A percentile compares a stretch with the other conserved stretches of the same genome.
These are phyloP conservation scores for Nothopassalora personata DNA, from an alignment of 2,329 filamentous ascomycete genomes.

Conservation along the genomic window DNA sequence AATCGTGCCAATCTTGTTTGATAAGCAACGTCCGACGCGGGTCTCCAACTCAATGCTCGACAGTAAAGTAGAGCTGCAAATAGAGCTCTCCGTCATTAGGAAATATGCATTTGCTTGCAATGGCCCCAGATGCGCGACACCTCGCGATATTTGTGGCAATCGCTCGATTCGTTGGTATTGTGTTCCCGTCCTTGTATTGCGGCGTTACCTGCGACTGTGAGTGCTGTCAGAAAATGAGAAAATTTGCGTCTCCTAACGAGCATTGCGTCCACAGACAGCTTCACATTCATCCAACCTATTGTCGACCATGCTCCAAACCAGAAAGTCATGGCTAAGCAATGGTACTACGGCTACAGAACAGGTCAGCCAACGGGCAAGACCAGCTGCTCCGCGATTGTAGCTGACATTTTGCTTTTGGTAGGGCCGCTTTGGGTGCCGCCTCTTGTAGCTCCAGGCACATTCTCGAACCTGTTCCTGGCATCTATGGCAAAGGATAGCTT, in stretches of 20 bases:
- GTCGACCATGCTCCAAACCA: slow-evolving; percentile 29
- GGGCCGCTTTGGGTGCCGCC: slow-evolving; percentile 35
- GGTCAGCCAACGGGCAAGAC: slow-evolving; percentile 9
- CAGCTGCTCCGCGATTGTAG: too few relatives aligned
- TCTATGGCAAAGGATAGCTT: background rate
- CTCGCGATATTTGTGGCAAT: background rate
- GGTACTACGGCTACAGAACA: slow-evolving; percentile 35
- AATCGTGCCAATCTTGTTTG: background rate
- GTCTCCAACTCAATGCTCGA: background rate
- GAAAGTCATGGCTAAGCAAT: slow-evolving; percentile 36
- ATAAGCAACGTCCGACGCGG: background rate
- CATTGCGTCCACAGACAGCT: slow-evolving; percentile 27
- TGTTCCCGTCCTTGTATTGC: slow-evolving; percentile 20
- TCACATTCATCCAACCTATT: slow-evolving; percentile 35
- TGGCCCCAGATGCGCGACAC: background rate
- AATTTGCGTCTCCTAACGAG: slow-evolving; percentile 5
- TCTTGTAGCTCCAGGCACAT: slow-evolving; percentile 32
- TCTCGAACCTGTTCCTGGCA: slow-evolving; percentile 31
- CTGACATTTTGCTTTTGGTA: too few relatives aligned
- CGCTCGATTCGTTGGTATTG: slow-evolving; percentile 23
- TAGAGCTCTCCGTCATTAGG: too few relatives aligned
- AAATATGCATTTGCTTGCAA: background rate
- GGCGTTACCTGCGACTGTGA: slow-evolving; percentile 24
- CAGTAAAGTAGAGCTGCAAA: too few relatives aligned
- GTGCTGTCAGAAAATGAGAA: background rate